Percentiles rank a stretch among this genome's conserved stretches.
Conservation (phyloP, 805 yeast genomes). For the Candida fluviatilis region DNA sequence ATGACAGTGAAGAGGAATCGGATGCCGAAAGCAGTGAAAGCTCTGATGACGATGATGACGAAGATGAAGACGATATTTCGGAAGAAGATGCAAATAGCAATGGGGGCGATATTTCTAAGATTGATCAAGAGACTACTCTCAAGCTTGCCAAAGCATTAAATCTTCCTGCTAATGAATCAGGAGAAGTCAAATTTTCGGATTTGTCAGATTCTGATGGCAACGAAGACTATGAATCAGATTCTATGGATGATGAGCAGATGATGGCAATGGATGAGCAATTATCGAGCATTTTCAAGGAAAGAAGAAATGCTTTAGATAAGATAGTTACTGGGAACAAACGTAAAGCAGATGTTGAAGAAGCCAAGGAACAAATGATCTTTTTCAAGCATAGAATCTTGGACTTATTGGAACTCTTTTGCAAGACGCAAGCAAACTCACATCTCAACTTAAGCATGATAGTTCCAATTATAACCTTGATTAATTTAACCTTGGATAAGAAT, state of each 20-base stretch:
- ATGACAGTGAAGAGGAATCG: conserved; percentile 23
- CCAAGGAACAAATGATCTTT: conserved; percentile 71
- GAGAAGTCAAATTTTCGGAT: conserved; percentile 43
- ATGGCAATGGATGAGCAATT: conserved; percentile 86
- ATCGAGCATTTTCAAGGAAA: conserved; percentile 77
- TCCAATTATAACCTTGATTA: conserved; percentile 59
- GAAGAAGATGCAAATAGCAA: conserved; percentile 11
- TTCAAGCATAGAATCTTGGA: conserved; percentile 80
- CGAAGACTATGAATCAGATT: conserved; percentile 58
- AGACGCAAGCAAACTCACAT: conserved; percentile 37
- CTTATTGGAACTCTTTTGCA: conserved; percentile 60
- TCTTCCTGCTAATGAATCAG: conserved; percentile 45
- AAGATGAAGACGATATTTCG: conserved; percentile 16
- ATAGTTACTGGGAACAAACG: conserved; percentile 57
- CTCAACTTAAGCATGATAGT: conserved; percentile 42
- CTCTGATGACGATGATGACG: conserved; percentile 24
- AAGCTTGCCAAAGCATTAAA: conserved; percentile 71
- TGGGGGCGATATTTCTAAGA: conserved; percentile 12
- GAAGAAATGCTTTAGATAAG: conserved; percentile 59
- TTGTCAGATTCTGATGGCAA: conserved; percentile 36
- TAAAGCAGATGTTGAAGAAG: conserved; percentile 70
- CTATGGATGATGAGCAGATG: conserved; percentile 97
- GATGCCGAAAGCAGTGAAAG: too few relatives aligned
- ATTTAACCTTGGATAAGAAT: conserved; percentile 62
- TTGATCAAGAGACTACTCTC: conserved; percentile 47